Base-by-base conservation (phyloP, 352 stramenopile genomes). In the Globisporangium polare region DNA sequence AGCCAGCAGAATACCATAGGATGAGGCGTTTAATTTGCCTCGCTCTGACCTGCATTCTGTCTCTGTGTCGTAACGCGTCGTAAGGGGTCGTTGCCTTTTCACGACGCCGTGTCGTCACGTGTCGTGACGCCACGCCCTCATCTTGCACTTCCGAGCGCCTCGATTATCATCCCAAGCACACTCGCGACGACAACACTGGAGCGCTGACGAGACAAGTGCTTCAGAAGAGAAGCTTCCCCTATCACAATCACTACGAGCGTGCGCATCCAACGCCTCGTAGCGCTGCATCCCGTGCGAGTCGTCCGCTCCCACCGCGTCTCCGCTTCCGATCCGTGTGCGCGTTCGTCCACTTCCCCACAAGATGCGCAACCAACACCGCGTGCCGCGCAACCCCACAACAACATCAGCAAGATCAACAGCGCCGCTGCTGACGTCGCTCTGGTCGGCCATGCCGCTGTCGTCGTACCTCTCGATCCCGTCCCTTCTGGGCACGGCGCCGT, bases 401-500 rank as follows among this genome's bases (percentile, higher is more conserved):
- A 24, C 50, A n/a, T n/a, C n/a, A n/a, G n/a, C n/a, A 18, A 33
- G 8, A 33, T 4, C 29, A 33, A 33, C 29, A 7, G 8, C 18
- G 15, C n/a, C 51, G 10, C 33, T 45, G 31, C 22, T 31, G 26
- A 54, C 49, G 18, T 54, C 49, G 17, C 26, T 54, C 49, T 54
- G 49, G 49, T 26, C 49, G 49, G 49, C 49, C 26, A 53, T 57
- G 31, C 31, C 51, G 29, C 31, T 57, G 52, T 42, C 52, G 31
- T 58, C 52, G 29, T 58, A 31, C n/a, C 17, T 58, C 31, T 45
- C 52, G 52, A 20, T 47, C n/a, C 37, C 53, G 53, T 37, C 58
- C n/a, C 27, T 58, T 27, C 47, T 64, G 51, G 60, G 63, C 8
- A 49, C 51, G 15, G 71, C 73, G 33, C 77, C 78, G 47, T 77